A percentile compares a stretch with the other conserved stretches of the same genome.
Evolutionary conservation across 192 early-diverging fungal genomes (phyloP).

Genomic region (Entomortierella lignicola): DNA sequence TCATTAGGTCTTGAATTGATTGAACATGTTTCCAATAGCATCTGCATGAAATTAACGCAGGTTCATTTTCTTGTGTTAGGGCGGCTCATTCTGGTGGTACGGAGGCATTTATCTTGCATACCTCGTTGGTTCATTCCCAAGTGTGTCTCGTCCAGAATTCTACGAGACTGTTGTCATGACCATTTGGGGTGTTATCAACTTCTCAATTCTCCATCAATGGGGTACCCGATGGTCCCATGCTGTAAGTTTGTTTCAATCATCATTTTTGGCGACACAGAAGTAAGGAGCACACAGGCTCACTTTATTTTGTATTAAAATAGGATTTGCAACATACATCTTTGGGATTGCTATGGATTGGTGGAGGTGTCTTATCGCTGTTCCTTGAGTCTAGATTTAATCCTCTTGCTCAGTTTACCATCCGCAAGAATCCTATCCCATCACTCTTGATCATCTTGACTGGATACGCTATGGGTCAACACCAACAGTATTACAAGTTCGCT

Average conservation of each 20-base stretch:
- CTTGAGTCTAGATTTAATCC: slow-evolving; percentile 49
- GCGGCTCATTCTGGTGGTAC: slow-evolving; percentile 55
- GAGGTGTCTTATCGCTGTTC: slow-evolving; percentile 55
- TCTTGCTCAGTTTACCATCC: slow-evolving; percentile 37
- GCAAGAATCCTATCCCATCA: slow-evolving; percentile 54
- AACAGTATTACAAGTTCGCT: slow-evolving; percentile 50
- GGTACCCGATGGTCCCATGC: slow-evolving; percentile 56
- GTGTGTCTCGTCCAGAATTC: slow-evolving; percentile 51
- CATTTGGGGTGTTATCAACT: slow-evolving; percentile 57
- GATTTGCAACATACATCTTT: slow-evolving; percentile 54
- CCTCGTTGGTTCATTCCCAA: slow-evolving; percentile 55
- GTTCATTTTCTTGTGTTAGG: slow-evolving; percentile 6
- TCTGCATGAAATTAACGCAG: not conserved
- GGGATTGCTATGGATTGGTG: slow-evolving; percentile 58
- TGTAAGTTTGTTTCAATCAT: too few species aligned
- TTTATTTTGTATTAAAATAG: slow-evolving; percentile 7
- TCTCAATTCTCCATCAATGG: slow-evolving; percentile 55
- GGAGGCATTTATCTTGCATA: slow-evolving; percentile 60
- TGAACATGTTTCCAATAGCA: too few species aligned
- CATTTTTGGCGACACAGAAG: too few species aligned
- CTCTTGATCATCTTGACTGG: slow-evolving; percentile 57
- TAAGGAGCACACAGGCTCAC: not conserved
- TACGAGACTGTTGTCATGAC: slow-evolving; percentile 55
- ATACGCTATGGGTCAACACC: slow-evolving; percentile 48
- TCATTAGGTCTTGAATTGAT: too few species aligned